A percentile compares a stretch with the other conserved stretches of the same genome.
Conservation (phyloP, 2,329 filamentous ascomycete genomes). For the Xylaria hypoxylon region DNA sequence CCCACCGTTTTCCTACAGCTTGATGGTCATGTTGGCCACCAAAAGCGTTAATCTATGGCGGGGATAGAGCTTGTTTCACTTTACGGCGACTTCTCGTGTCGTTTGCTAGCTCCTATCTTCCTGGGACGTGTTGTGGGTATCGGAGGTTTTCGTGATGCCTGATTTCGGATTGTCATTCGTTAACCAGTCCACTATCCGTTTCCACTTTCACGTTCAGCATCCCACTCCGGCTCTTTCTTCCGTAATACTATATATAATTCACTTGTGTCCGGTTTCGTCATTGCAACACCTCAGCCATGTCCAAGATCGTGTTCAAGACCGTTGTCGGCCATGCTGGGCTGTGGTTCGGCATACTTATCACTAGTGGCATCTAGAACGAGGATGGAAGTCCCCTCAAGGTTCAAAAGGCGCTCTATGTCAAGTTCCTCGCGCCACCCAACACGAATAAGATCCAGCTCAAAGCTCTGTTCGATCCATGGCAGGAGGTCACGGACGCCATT, state of each 20-base stretch:
- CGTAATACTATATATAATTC: not conserved
- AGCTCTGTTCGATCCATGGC: too few relatives aligned
- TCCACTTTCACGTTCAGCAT: not conserved
- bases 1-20: too few relatives aligned
- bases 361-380: not conserved
- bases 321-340: not conserved
- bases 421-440: not conserved
- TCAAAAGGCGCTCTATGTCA: not conserved
- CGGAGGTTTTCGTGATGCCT: too few relatives aligned
- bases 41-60: too few relatives aligned
- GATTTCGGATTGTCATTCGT: not conserved
- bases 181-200: not conserved
- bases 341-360: not conserved
- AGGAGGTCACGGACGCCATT: too few relatives aligned
- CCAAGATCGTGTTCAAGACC: not conserved
- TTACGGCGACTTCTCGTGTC: too few relatives aligned
- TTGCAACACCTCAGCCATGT: not conserved
- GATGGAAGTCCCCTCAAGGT: not conserved
- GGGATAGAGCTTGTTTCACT: too few relatives aligned
- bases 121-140: too few relatives aligned
- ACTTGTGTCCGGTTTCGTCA: not conserved
- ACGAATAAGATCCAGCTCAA: not conserved
- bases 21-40: too few relatives aligned
- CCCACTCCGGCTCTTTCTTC: not conserved
- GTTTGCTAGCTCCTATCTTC: too few relatives aligned